phyloP scores from a whole-genome alignment of 768 basidiomycete genomes.

The Tulasnella sp. region DNA sequence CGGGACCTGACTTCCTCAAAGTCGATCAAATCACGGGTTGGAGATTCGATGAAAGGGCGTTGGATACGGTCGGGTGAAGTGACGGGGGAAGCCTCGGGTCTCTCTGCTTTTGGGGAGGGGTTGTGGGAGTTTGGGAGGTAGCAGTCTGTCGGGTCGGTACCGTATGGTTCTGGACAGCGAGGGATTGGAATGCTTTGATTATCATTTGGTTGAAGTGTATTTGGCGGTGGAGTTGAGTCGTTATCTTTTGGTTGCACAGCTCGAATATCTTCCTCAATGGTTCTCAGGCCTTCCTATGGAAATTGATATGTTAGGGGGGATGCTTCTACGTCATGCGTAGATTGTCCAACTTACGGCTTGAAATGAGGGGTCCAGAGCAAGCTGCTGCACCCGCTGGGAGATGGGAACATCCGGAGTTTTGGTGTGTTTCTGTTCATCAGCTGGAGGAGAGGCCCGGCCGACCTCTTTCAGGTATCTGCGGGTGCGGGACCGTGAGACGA shows the following conservation, averaged over 20 bases:
- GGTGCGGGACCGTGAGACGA: not conserved
- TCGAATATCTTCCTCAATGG: not conserved
- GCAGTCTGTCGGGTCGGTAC: not conserved
- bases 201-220: not conserved
- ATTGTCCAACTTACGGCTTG: not conserved
- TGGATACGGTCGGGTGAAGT: not conserved
- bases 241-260: not conserved
- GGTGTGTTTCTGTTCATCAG: not conserved
- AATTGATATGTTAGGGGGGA: not conserved
- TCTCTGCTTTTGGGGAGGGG: not conserved
- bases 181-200: not conserved
- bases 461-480: slow-evolving; percentile 5
- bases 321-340: not conserved
- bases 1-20: not conserved
- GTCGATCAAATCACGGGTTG: not conserved
- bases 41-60: not conserved
- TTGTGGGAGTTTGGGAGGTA: not conserved
- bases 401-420: not conserved
- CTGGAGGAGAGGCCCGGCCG: not conserved
- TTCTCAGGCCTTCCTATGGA: not conserved
- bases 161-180: not conserved
- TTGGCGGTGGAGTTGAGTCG: not conserved
- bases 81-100: not conserved
- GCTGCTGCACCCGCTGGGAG: not conserved
- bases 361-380: slow-evolving; percentile 1